These are phyloP conservation scores for Zymoseptoria tritici DNA, from an alignment of 2,329 filamentous ascomycete genomes.

Conservation along the genomic window DNA sequence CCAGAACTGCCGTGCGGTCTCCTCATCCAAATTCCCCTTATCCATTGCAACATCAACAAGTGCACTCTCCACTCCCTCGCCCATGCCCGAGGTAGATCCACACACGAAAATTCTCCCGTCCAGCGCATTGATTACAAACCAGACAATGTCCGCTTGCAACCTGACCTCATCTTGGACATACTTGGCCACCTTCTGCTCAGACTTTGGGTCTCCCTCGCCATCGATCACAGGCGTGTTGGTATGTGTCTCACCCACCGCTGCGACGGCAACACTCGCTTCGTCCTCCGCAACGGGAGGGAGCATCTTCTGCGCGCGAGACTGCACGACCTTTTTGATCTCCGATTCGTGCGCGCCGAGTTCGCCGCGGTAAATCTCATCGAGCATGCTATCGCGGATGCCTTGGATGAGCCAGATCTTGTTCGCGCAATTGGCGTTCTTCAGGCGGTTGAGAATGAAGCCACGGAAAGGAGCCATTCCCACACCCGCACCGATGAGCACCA, in stretches of 20 bases:
- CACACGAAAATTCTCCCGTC: conserved; percentile 96
- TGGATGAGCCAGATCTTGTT: conserved; percentile 98
- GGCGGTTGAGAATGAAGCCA: conserved; percentile 87
- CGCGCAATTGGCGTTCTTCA: conserved; percentile 90
- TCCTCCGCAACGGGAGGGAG: conserved; percentile 23
- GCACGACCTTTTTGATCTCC: conserved; percentile 45
- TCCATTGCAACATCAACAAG: conserved; percentile 85
- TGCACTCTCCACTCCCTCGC: conserved; percentile 85
- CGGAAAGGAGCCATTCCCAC: conserved; percentile 97
- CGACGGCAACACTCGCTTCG: conserved; percentile 20
- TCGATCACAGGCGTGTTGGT: background rate
- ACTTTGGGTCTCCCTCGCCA: conserved; percentile 55
- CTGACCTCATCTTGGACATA: conserved; percentile 96
- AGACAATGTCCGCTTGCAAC: conserved; percentile 89
- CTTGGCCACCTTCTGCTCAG: conserved; percentile 58
- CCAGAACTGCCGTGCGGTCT: conserved; percentile 86
- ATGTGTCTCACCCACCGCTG: conserved; percentile 58
- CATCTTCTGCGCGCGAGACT: conserved; percentile 31
- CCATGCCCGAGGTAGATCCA: conserved; percentile 92
- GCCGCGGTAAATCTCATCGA: conserved; percentile 93
- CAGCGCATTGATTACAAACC: conserved; percentile 94
- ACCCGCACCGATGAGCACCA: conserved; percentile 93
- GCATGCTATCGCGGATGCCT: conserved; percentile 83
- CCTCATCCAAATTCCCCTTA: conserved; percentile 76
- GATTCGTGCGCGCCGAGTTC: conserved; percentile 88